Base-by-base conservation (phyloP, 768 basidiomycete species). In the Suillus ampliporus region DNA sequence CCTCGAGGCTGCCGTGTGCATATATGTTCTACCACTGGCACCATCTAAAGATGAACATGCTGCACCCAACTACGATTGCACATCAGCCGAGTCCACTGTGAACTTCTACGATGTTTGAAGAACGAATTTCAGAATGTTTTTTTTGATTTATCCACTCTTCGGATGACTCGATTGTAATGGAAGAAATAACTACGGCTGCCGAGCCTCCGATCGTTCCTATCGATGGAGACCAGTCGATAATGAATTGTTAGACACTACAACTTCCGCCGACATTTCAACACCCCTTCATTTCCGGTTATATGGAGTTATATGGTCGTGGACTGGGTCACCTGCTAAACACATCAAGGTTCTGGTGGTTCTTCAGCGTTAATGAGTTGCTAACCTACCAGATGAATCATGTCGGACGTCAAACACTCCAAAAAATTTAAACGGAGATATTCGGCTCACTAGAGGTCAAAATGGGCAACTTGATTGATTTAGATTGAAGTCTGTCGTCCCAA, bases 1-100 rank as follows among this genome's bases (percentile, higher is more conserved):
- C 70, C 72, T 74, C 72, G 70, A 72, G 71, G 71, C 68, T 38
- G 37, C 43, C 61, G 61, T 61, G 61, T 59, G 60, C 34, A 26
- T 34, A 14, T 26, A 51, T 34, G 28, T 51, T 51, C 19, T 19
- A 51, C 19, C 50, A 51, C 50, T 51, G 19, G 50, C 50, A n/a
- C 19, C 19, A 51, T 37, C 21, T 37, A 17, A 37, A 10, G 23
- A 38, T 26, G 54, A 28, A 56, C 54, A 40, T 40, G 54, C 54
- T 56, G 54, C 54, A 56, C 54, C 54, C 54, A 56, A 38, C 54
- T 11, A 56, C 23, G 38, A 40, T 28, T 26, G 54, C 54, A 56
- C 54, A 53, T 53, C 51, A 53, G 51, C 51, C 21, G 34, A 35
- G 53, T 37, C 35, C 34, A 56, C 17, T 23, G 19, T n/a, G 5